phyloP scores from a whole-genome alignment of 75 land plant species.

The Selaginella moellendorffii region DNA sequence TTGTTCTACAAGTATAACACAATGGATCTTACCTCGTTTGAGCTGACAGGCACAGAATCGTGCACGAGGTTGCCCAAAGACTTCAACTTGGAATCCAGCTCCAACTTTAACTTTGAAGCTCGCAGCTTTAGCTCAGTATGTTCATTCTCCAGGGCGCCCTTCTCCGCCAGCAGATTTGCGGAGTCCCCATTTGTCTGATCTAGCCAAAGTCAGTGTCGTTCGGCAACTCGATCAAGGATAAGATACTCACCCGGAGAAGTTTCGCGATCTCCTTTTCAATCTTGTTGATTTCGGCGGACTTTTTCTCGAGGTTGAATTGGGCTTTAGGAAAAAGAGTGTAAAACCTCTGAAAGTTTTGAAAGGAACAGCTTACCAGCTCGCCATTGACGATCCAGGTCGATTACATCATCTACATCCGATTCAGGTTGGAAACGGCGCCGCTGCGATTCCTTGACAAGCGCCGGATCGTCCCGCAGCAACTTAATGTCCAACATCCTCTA shows the following conservation, averaged over 20 bases:
- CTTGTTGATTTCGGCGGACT: slow-evolving; percentile 47
- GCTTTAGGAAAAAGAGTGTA: too few relatives aligned
- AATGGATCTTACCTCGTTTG: slow-evolving; percentile 93
- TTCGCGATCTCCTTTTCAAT: slow-evolving; percentile 57
- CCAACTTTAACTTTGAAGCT: slow-evolving; percentile 28
- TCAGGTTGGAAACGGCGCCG: slow-evolving; percentile 45
- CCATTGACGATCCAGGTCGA: slow-evolving; percentile 58
- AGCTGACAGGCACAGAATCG: slow-evolving; percentile 68
- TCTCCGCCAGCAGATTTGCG: slow-evolving; percentile 35
- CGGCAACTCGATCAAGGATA: too few relatives aligned
- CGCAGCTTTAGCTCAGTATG: slow-evolving; percentile 39
- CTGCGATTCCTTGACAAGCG: slow-evolving; percentile 74
- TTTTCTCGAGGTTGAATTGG: slow-evolving; percentile 46
- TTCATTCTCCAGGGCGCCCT: slow-evolving; percentile 30
- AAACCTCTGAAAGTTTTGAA: too few relatives aligned
- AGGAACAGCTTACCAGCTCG: slow-evolving; percentile 37
- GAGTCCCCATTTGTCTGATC: slow-evolving; percentile 54
- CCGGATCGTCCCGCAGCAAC: slow-evolving; percentile 65
- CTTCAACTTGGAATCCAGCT: slow-evolving; percentile 32
- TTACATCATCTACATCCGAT: slow-evolving; percentile 61
- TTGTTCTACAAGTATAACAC: too few relatives aligned
- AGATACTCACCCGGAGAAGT: too few relatives aligned
- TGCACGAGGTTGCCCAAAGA: slow-evolving; percentile 81
- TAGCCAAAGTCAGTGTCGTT: too few relatives aligned
- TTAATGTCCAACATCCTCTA: slow-evolving; percentile 87